phyloP scores from a whole-genome alignment of 2,329 filamentous ascomycete genomes.

The Cladosporium oxysporum region DNA sequence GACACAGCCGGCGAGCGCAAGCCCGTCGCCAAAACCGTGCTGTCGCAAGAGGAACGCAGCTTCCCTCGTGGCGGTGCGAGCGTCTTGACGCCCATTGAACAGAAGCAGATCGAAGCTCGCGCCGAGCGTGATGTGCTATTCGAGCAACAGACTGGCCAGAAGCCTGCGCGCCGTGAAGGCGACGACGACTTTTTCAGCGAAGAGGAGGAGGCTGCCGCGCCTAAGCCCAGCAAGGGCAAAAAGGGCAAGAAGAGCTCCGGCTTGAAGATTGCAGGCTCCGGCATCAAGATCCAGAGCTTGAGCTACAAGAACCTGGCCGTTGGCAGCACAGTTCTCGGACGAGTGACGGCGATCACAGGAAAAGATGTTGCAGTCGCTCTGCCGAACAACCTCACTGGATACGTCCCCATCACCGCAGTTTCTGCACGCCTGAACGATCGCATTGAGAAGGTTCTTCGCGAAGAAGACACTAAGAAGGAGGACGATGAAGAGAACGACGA shows the following conservation, averaged over 20 bases:
- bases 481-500: slow-evolving; percentile 55
- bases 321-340: slow-evolving; percentile 84
- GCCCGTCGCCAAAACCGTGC: slow-evolving; percentile 45
- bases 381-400: slow-evolving; percentile 90
- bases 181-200: slow-evolving; percentile 50
- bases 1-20: slow-evolving; percentile 30
- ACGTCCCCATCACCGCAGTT: slow-evolving; percentile 87
- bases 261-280: slow-evolving; percentile 46
- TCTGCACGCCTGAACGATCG: slow-evolving; percentile 76
- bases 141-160: slow-evolving; percentile 71
- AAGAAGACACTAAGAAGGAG: slow-evolving; percentile 59
- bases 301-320: slow-evolving; percentile 77
- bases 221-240: slow-evolving; percentile 43
- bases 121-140: slow-evolving; percentile 89
- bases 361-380: slow-evolving; percentile 79
- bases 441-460: slow-evolving; percentile 67
- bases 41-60: slow-evolving; percentile 78
- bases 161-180: slow-evolving; percentile 47
- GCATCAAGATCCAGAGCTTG: slow-evolving; percentile 77
- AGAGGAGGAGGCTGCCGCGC: slow-evolving; percentile 40
- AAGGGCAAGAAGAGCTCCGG: slow-evolving; percentile 49
- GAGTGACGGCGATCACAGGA: slow-evolving; percentile 77
- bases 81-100: slow-evolving; percentile 86
- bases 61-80: slow-evolving; percentile 93
- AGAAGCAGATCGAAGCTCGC: slow-evolving; percentile 94